phyloP scores from a whole-genome alignment of 2,329 filamentous ascomycete genomes.

The Trichophaea hybrida region DNA sequence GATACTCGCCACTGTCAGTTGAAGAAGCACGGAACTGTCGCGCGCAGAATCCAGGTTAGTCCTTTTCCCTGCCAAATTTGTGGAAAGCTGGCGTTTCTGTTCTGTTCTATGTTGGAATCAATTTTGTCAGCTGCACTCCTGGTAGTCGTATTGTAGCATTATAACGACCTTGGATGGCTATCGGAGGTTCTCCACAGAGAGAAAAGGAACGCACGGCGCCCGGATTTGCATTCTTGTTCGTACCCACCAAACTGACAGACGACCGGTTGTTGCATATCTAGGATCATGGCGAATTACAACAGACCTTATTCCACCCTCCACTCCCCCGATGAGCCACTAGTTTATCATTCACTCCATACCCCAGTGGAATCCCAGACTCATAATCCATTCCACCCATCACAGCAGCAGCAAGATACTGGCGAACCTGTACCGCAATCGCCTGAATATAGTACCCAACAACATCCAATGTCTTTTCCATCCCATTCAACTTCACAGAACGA shows the following conservation, averaged over 20 bases:
- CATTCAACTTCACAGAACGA: background rate
- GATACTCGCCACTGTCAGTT: background rate
- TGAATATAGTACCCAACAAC: background rate
- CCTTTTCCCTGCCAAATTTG: background rate
- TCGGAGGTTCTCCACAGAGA: background rate
- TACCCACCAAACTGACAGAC: background rate
- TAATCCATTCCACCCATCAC: background rate
- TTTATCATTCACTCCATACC: constrained; percentile 19
- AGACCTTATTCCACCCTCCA: constrained; percentile 22
- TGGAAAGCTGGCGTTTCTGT: background rate
- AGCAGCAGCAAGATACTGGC: background rate
- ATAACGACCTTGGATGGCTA: background rate
- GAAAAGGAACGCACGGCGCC: background rate
- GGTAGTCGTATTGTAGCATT: background rate
- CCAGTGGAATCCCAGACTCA: constrained; percentile 9
- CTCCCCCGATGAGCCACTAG: constrained; percentile 15
- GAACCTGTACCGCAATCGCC: background rate
- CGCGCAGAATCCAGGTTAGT: background rate
- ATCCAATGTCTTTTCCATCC: background rate
- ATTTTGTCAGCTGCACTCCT: background rate
- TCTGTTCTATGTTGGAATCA: background rate
- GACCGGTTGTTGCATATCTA: background rate
- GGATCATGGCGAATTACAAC: constrained; percentile 2
- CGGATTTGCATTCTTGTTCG: background rate
- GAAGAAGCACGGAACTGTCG: background rate